Conservation (phyloP, 2,329 filamentous ascomycete species). For the Sarocladiaceae sp. region DNA sequence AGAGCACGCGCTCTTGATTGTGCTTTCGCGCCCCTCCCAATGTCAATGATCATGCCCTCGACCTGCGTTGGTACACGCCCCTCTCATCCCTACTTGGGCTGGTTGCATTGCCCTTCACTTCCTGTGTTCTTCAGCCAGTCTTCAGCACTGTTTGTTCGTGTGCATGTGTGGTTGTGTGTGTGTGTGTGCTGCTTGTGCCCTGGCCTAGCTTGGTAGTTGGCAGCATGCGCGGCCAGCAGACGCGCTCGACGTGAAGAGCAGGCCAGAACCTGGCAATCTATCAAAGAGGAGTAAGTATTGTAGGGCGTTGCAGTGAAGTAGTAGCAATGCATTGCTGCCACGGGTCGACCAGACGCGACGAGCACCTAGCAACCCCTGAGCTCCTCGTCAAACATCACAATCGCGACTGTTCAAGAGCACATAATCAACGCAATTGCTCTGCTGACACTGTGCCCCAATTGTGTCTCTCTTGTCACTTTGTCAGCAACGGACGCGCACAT, state of each 20-base stretch:
- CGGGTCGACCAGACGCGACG: too few relatives aligned
- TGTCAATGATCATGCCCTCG: neutral
- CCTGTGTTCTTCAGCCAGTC: neutral
- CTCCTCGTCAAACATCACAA: too few relatives aligned
- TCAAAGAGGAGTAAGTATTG: too few relatives aligned
- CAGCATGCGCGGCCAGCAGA: slow-evolving; percentile 1
- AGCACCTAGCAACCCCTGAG: too few relatives aligned
- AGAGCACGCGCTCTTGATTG: neutral
- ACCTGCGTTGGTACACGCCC: neutral
- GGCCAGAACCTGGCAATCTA: too few relatives aligned
- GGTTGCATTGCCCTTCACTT: neutral
- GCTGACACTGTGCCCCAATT: too few relatives aligned
- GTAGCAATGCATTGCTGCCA: too few relatives aligned
- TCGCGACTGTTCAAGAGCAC: too few relatives aligned
- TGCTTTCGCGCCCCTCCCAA: neutral
- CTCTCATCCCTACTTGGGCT: neutral
- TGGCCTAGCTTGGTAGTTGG: neutral
- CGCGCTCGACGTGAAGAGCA: too few relatives aligned
- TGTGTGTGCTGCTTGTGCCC: neutral
- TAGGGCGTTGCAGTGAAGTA: too few relatives aligned
- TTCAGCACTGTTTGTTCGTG: too few relatives aligned
- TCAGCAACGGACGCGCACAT: neutral
- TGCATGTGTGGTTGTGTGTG: neutral
- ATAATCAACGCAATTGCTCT: neutral
- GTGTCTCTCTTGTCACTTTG: neutral